These are phyloP conservation scores for Metschnikowia continentalis DNA, from an alignment of 805 yeast species.

Conservation along the genomic window DNA sequence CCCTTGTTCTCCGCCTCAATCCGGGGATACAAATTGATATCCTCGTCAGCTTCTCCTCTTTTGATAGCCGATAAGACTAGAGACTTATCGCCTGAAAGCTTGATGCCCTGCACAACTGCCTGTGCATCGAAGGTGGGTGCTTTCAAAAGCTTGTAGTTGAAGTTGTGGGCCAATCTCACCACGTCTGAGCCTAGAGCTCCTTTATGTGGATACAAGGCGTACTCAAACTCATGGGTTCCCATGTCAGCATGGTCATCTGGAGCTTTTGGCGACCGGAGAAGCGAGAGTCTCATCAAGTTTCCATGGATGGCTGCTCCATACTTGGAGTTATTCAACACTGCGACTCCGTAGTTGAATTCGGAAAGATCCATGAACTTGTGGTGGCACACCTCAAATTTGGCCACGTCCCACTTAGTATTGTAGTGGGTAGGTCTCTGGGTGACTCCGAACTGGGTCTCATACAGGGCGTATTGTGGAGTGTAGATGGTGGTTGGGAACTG, in stretches of 20 bases:
- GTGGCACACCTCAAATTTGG: conserved; percentile 92
- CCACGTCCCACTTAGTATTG: conserved; percentile 94
- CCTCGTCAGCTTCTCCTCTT: conserved; percentile 80
- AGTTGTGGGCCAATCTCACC: conserved; percentile 72
- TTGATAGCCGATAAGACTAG: conserved; percentile 74
- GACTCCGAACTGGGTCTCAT: conserved; percentile 91
- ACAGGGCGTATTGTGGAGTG: conserved; percentile 66
- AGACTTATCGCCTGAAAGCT: conserved; percentile 49
- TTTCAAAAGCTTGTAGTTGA: conserved; percentile 53
- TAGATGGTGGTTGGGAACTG: conserved; percentile 89
- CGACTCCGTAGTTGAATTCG: conserved; percentile 82
- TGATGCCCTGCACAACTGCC: conserved; percentile 13
- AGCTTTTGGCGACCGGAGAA: conserved; percentile 86
- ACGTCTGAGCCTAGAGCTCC: conserved; percentile 63
- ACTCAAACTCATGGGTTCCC: conserved; percentile 79
- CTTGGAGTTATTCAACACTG: conserved; percentile 77
- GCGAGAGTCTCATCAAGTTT: conserved; percentile 79
- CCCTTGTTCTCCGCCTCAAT: conserved; percentile 45
- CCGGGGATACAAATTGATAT: conserved; percentile 42
- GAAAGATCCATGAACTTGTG: conserved; percentile 93
- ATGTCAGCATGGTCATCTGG: conserved; percentile 95
- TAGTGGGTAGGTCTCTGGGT: conserved; percentile 91
- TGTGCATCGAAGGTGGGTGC: conserved; percentile 9
- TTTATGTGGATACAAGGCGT: conserved; percentile 78
- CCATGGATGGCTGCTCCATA: conserved; percentile 95